phyloP scores from a whole-genome alignment of 495 filamentous ascomycete genomes.

The Talaromyces nanjingensis region DNA sequence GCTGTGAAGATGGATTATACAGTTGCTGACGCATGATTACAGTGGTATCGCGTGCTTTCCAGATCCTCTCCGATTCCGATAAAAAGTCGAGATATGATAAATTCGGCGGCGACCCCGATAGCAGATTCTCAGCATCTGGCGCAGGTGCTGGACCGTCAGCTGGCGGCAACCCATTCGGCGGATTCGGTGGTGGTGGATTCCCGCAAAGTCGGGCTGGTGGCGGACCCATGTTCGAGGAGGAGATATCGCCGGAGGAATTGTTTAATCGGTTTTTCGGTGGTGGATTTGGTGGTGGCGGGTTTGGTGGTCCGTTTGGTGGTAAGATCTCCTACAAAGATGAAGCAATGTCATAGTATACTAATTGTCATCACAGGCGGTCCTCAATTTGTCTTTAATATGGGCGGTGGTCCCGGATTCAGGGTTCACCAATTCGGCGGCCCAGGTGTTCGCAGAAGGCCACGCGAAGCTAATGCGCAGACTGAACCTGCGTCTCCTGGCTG shows the following conservation, averaged over 20 bases:
- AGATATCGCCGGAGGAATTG: conserved; percentile 93
- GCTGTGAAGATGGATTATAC: background rate
- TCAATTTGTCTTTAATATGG: conserved; percentile 87
- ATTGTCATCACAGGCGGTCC: conserved; percentile 46
- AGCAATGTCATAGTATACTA: background rate
- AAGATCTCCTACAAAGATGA: conserved; percentile 12
- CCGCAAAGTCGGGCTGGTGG: conserved; percentile 38
- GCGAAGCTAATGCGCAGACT: conserved; percentile 50
- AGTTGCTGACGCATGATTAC: background rate
- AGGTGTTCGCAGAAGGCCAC: conserved; percentile 59
- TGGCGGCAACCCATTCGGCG: conserved; percentile 59
- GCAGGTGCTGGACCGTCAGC: conserved; percentile 31
- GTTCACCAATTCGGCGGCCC: conserved; percentile 82
- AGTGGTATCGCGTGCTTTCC: conserved; percentile 92
- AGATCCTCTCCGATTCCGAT: conserved; percentile 85
- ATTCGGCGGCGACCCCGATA: conserved; percentile 88
- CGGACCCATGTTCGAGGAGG: conserved; percentile 68
- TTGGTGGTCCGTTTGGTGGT: conserved; percentile 58
- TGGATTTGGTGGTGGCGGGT: conserved; percentile 49
- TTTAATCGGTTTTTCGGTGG: conserved; percentile 94
- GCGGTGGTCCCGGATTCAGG: conserved; percentile 71
- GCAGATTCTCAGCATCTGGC: conserved; percentile 59
- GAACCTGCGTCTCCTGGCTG: conserved; percentile 40
- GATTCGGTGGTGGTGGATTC: conserved; percentile 57
- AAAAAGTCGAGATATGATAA: conserved; percentile 83